phyloP scores from a whole-genome alignment of 169 alveolate genomes.

The Cryptosporidium sp. region DNA sequence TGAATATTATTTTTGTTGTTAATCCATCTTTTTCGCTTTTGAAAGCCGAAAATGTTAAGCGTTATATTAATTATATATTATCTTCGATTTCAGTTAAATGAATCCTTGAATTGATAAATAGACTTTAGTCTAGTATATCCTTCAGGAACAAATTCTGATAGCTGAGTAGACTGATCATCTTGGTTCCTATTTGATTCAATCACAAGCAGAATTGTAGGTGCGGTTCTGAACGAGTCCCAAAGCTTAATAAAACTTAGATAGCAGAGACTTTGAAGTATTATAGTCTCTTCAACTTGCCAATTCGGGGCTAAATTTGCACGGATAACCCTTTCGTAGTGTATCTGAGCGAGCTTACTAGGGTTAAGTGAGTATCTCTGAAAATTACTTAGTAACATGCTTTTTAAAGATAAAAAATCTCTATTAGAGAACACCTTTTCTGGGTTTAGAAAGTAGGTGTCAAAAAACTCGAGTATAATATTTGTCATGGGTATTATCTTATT shows the following conservation, averaged over 20 bases:
- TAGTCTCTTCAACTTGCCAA: conserved; percentile 5
- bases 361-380: conserved; percentile 1
- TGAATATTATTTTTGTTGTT: no score
- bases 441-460: conserved; percentile 4
- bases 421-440: conserved; percentile 33
- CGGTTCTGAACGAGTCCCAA: conserved; percentile 8
- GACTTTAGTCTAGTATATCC: conserved; percentile 25
- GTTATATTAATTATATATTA: background rate
- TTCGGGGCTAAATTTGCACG: conserved; percentile 7
- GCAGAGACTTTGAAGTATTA: background rate
- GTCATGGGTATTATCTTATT: conserved; percentile 13
- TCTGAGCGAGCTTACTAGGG: conserved; percentile 5
- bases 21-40: background rate
- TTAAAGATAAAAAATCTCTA: conserved; percentile 23
- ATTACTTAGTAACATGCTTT: conserved; percentile 40
- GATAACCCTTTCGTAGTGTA: conserved; percentile 38
- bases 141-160: conserved; percentile 38
- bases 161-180: background rate
- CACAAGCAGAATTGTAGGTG: conserved; percentile 43
- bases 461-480: conserved; percentile 30
- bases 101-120: conserved; percentile 58
- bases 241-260: background rate
- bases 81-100: background rate
- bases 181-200: conserved; percentile 20
- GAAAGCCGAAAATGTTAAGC: background rate